Conservation (phyloP, 441 rosid genomes). For the Bocquillonia castaneifolia region DNA sequence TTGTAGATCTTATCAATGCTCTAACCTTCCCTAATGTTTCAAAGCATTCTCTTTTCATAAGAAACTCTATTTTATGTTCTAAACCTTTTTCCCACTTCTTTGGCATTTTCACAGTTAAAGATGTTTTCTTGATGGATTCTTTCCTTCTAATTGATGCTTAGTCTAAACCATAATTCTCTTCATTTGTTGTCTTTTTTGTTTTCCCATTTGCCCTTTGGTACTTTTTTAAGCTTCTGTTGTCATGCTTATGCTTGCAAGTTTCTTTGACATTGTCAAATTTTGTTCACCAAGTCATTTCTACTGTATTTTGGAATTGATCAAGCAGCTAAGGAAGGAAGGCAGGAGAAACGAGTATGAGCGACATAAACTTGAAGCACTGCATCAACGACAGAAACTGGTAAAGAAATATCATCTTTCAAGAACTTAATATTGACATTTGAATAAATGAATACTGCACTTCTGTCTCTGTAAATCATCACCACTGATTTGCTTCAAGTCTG, state of each 20-base stretch:
- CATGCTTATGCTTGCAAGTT: constrained; percentile 4
- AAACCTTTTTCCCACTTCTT: background rate
- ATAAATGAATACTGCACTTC: background rate
- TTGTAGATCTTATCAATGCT: background rate
- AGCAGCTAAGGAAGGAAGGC: constrained; percentile 90
- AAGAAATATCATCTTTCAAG: background rate
- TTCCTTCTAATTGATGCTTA: background rate
- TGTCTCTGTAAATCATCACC: background rate
- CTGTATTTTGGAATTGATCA: constrained; percentile 3
- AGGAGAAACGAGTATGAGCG: constrained; percentile 94
- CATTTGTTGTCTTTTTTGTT: background rate
- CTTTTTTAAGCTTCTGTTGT: background rate
- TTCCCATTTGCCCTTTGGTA: background rate
- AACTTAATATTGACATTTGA: background rate
- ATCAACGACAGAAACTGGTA: constrained; percentile 97
- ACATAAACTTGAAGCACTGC: constrained; percentile 89
- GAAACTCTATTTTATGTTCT: background rate
- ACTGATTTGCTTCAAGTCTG: background rate
- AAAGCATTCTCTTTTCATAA: background rate
- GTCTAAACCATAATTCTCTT: background rate
- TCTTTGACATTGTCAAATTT: background rate
- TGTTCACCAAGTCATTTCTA: background rate
- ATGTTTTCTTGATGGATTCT: background rate
- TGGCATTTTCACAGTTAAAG: background rate
- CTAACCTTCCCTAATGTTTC: background rate